These are phyloP conservation scores for Pittosporum tobira DNA, from an alignment of 129 eudicot species.

Conservation along the genomic window DNA sequence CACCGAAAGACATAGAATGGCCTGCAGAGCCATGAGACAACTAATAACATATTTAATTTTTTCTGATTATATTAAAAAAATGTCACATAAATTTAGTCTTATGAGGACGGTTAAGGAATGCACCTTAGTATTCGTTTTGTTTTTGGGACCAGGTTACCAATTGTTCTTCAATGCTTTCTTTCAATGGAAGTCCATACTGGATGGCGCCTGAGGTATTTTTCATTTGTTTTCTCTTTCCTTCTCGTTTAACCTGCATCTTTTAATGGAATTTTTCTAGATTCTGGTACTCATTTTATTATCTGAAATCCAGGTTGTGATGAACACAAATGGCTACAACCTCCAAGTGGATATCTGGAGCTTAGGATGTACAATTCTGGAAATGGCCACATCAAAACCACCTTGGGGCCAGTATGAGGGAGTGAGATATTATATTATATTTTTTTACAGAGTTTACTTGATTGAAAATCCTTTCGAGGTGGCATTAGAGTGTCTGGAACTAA, in stretches of 20 bases:
- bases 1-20: background rate
- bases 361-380: constrained; percentile 92
- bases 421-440: constrained; percentile 8
- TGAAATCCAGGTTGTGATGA: constrained; percentile 74
- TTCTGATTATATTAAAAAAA: background rate
- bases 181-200: constrained; percentile 99
- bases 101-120: background rate
- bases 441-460: too few species aligned
- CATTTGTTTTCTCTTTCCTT: constrained; percentile 3
- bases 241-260: too few species aligned
- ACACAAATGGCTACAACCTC: constrained; percentile 77
- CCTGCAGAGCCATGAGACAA: too few species aligned
- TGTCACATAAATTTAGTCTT: background rate
- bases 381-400: constrained; percentile 97
- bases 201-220: constrained; percentile 94
- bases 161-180: constrained; percentile 75
- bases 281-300: background rate
- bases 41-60: background rate
- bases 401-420: constrained; percentile 99
- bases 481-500: constrained; percentile 1
- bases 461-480: background rate
- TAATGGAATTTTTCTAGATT: background rate
- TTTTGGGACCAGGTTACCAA: constrained; percentile 45
- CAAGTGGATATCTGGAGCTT: constrained; percentile 97
- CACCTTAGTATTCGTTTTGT: constrained; percentile 9